A percentile compares a stretch with the other conserved stretches of the same genome.
Conservation (phyloP, 345 rosid genomes). For the Corymbia maculata region DNA sequence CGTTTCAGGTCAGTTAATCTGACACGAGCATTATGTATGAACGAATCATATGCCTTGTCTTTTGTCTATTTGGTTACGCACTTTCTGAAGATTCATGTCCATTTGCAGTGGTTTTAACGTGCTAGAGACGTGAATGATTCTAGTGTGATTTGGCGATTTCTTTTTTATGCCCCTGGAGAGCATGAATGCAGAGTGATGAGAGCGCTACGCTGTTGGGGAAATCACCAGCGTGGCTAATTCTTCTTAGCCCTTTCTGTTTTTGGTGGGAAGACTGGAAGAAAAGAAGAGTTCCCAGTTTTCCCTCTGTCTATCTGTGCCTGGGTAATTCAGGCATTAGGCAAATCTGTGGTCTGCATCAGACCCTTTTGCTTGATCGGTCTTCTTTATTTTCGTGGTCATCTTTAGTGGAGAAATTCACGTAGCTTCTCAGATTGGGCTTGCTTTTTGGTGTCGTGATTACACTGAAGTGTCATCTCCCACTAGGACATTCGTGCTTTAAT, state of each 20-base stretch:
- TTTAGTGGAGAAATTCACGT: not conserved
- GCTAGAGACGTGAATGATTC: not conserved
- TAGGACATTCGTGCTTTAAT: not conserved
- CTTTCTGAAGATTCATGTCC: not conserved
- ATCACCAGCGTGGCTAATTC: not conserved
- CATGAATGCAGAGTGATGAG: not conserved
- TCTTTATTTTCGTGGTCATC: not conserved
- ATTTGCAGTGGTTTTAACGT: not conserved
- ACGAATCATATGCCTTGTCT: not conserved
- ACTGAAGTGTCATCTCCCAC: not conserved
- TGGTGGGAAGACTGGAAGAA: not conserved
- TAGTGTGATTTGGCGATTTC: not conserved
- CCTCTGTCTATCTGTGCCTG: not conserved
- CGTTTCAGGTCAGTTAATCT: conserved; percentile 57
- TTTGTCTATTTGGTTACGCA: not conserved
- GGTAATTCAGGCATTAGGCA: not conserved
- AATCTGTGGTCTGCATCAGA: not conserved
- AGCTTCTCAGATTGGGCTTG: not conserved
- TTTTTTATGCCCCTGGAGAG: not conserved
- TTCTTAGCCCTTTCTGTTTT: not conserved
- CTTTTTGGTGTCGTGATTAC: not conserved
- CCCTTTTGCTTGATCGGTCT: no score
- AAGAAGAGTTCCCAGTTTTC: not conserved
- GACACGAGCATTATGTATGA: not conserved
- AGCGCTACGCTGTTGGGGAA: not conserved